Evolutionary conservation across 2,329 filamentous ascomycete species (phyloP).

Genomic region (Clonostachys solani): DNA sequence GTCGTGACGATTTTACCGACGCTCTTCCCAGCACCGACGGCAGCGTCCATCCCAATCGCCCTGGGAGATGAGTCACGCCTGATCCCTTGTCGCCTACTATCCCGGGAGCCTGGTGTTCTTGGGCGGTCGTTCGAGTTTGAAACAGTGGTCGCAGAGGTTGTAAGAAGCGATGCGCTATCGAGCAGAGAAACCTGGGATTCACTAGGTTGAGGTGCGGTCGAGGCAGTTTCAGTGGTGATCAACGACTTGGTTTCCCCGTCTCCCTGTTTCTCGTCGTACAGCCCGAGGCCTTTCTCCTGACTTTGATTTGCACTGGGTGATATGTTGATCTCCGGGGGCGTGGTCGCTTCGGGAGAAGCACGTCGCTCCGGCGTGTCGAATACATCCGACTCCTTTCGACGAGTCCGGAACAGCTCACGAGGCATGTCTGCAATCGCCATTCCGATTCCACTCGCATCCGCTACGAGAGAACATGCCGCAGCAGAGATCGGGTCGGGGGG

Average conservation of each 20-base stretch:
- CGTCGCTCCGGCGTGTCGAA: conserved; percentile 7
- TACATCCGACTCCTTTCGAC: conserved; percentile 8
- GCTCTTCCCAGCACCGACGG: conserved; percentile 61
- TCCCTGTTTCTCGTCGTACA: not conserved
- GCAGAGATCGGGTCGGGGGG: conserved; percentile 78
- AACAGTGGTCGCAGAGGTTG: not conserved
- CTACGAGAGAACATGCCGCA: conserved; percentile 72
- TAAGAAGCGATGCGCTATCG: not conserved
- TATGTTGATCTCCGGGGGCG: not conserved
- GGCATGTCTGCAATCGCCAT: conserved; percentile 78
- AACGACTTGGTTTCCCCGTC: not conserved
- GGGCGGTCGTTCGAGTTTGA: not conserved
- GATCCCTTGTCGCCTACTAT: conserved; percentile 5
- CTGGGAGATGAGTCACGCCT: conserved; percentile 11
- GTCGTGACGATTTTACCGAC: conserved; percentile 69
- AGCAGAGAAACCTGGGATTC: not conserved
- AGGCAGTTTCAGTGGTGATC: not conserved
- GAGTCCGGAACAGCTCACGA: conserved; percentile 46
- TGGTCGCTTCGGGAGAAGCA: not conserved
- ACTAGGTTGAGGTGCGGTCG: not conserved
- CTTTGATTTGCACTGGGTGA: not conserved
- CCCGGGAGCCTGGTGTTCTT: not conserved
- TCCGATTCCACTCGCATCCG: conserved; percentile 75
- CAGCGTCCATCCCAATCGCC: conserved; percentile 44
- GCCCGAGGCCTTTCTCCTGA: not conserved